A percentile compares a stretch with the other conserved stretches of the same genome.
These are phyloP conservation scores for Tetracladium setigerum DNA, from an alignment of 495 filamentous ascomycete species.

Conservation along the genomic window DNA sequence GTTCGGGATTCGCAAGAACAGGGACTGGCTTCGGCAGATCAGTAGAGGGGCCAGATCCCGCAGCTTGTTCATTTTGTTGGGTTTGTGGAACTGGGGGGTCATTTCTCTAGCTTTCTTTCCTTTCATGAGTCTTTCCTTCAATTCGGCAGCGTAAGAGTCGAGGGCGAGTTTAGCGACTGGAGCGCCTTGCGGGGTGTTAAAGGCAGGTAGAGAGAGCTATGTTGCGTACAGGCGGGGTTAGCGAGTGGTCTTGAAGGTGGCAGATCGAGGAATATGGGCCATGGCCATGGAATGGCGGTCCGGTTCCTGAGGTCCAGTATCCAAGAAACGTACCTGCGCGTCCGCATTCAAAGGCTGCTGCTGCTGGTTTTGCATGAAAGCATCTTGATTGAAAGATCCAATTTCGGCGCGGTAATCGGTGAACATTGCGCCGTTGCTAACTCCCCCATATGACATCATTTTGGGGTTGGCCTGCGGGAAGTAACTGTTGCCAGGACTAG, in stretches of 20 bases:
- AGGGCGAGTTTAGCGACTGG: background rate
- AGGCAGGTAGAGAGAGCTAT: constrained; percentile 10
- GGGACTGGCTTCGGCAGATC: constrained; percentile 7
- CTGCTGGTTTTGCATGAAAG: constrained; percentile 16
- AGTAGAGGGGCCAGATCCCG: constrained; percentile 5
- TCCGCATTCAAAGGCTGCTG: constrained; percentile 5
- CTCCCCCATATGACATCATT: constrained; percentile 9
- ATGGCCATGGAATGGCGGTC: too few species aligned
- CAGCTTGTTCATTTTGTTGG: constrained; percentile 4
- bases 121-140: constrained; percentile 21
- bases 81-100: constrained; percentile 16
- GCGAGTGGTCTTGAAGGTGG: too few species aligned
- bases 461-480: constrained; percentile 3
- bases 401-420: constrained; percentile 9
- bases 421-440: background rate
- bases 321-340: constrained; percentile 13
- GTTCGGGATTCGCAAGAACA: constrained; percentile 8
- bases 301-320: too few species aligned
- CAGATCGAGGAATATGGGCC: too few species aligned
- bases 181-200: constrained; percentile 1
- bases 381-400: constrained; percentile 12
- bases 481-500: constrained; percentile 4
- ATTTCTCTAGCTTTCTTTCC: constrained; percentile 7
- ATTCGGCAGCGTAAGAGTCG: constrained; percentile 14
- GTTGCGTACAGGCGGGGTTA: background rate